Evolutionary conservation across 495 filamentous ascomycete species (phyloP), one percentile per base, ranked within the genome.

Genomic region (Neurospora discreta): DNA sequence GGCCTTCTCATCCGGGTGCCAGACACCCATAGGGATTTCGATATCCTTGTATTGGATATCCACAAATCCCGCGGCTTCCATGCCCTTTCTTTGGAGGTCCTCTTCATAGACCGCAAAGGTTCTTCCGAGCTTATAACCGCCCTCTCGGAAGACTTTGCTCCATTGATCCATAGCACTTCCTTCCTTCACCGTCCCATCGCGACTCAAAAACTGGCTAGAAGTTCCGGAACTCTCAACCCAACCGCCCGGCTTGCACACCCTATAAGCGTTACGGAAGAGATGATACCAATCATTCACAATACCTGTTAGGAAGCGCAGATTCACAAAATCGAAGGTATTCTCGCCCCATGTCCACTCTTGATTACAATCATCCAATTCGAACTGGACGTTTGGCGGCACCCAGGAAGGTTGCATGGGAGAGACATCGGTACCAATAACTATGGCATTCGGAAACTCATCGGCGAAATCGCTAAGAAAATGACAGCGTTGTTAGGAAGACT

Each of bases 301-400:
- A 42, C 86, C 88, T 42, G 84, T 84, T n/a, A 91, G 74, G 42
- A 81, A 78, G 7, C 90, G 85, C 40, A 87, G 82, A 74, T 92
- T 89, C 69, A 91, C 82, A 71, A 89, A 90, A 81, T 92, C 90
- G 76, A 91, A 91, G 68, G 78, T 75, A 68, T 86, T 78, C 7
- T 79, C 76, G 9, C 77, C 73, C 78, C 84, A 89, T 7, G 84
- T 80, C 87, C 87, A 90, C n/a, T 78, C 77, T 23, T 79, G 74
- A 68, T 87, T 85, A 72, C 86, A 83, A 71, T 89, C 87, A 73
- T 87, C 85, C 69, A 88, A 80, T 41, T 85, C 75, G 75, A 88
- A 88, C 26, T 71, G 77, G 68, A 84, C 80, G 71, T 89, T 89
- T 20, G 84, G 81, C 1, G 87, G 86, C 8, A 87, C 84, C 85